phyloP scores from a whole-genome alignment of 495 filamentous ascomycete species.

The Tuber calosporum region DNA sequence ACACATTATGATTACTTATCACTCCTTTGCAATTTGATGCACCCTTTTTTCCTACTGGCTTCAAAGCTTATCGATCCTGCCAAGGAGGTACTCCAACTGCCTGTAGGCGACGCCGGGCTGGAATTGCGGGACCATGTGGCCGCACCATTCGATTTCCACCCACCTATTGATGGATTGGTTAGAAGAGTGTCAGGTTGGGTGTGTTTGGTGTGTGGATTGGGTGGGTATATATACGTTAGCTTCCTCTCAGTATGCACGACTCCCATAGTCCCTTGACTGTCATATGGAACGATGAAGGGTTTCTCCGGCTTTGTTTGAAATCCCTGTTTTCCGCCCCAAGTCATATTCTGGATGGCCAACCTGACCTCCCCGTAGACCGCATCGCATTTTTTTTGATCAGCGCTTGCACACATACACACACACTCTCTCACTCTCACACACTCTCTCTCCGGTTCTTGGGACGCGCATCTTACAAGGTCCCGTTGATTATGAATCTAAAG shows the following conservation, averaged over 20 bases:
- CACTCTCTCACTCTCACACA: no score
- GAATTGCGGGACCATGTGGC: slow-evolving; percentile 62
- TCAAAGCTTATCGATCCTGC: slow-evolving; percentile 46
- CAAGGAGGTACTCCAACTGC: slow-evolving; percentile 62
- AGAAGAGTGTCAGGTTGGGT: not conserved
- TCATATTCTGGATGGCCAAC: slow-evolving; percentile 76
- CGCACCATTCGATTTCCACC: slow-evolving; percentile 51
- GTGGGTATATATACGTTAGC: slow-evolving; percentile 51
- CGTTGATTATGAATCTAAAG: slow-evolving; percentile 56
- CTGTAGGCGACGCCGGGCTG: slow-evolving; percentile 58
- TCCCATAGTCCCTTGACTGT: slow-evolving; percentile 48
- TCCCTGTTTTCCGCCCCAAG: slow-evolving; percentile 65
- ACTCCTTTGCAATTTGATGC: no score
- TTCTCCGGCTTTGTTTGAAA: slow-evolving; percentile 55
- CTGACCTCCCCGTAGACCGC: not conserved
- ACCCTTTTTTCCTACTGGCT: not conserved
- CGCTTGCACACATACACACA: no score
- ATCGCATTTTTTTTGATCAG: not conserved
- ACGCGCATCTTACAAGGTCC: slow-evolving; percentile 47
- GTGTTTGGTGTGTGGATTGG: no score
- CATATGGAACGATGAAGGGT: slow-evolving; percentile 61
- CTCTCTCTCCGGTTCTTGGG: no score
- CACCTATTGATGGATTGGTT: slow-evolving; percentile 2
- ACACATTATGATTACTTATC: not conserved
- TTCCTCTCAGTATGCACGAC: slow-evolving; percentile 60